These are phyloP conservation scores for Aspergillus biplanus DNA, from an alignment of 495 filamentous ascomycete genomes.

Conservation along the genomic window DNA sequence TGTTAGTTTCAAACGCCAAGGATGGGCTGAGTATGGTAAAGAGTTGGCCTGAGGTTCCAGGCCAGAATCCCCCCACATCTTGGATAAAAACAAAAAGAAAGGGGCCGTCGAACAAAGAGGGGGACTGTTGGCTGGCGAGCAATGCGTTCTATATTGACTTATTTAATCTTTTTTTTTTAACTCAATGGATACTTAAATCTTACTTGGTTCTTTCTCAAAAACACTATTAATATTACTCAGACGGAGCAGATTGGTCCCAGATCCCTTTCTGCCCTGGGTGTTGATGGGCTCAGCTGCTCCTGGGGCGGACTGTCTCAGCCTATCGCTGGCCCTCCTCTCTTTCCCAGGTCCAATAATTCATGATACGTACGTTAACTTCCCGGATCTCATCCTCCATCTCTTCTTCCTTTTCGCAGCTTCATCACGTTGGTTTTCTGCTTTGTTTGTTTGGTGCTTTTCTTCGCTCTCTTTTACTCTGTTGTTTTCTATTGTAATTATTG, in stretches of 20 bases:
- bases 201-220: no score
- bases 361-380: not conserved
- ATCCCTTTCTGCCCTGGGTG: not conserved
- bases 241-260: not conserved
- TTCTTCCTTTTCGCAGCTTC: conserved; percentile 1
- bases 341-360: conserved; percentile 3
- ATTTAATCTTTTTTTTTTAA: no score
- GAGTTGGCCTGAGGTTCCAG: not conserved
- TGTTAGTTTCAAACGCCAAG: not conserved
- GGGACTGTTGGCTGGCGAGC: no score
- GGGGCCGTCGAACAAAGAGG: not conserved
- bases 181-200: no score
- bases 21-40: not conserved
- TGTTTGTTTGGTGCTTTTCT: conserved; percentile 1
- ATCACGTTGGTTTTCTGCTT: not conserved
- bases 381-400: conserved; percentile 14
- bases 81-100: not conserved
- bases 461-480: not conserved
- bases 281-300: conserved; percentile 7
- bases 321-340: conserved; percentile 8
- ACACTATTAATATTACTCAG: no score
- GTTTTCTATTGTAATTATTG: not conserved
- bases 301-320: conserved; percentile 18
- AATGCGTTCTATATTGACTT: no score
- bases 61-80: not conserved